phyloP scores from a whole-genome alignment of 1,284 basidiomycete species.

The Boletus sp. region DNA sequence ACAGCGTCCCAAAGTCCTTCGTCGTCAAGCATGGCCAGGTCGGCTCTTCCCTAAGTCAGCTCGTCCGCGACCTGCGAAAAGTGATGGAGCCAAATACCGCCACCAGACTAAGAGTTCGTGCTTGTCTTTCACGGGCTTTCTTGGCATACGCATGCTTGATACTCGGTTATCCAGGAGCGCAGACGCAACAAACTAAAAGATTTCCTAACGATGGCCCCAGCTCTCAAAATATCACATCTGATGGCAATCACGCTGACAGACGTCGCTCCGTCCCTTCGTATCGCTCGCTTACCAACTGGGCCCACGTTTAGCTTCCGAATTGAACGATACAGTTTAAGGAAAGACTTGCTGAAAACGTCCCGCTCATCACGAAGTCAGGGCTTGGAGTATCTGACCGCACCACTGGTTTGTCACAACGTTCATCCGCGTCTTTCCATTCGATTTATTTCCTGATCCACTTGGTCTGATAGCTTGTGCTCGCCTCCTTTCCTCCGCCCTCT shows the following conservation, averaged over 20 bases:
- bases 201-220: conserved; percentile 89
- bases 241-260: conserved; percentile 89
- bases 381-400: conserved; percentile 82
- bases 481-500: conserved; percentile 69
- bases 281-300: conserved; percentile 87
- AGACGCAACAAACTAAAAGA: conserved; percentile 92
- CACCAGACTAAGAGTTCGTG: conserved; percentile 74
- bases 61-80: conserved; percentile 89
- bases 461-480: conserved; percentile 59
- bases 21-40: conserved; percentile 96
- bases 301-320: conserved; percentile 94
- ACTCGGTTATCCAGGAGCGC: conserved; percentile 62
- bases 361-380: conserved; percentile 72
- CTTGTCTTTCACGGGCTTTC: neutral
- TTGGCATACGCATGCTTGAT: neutral
- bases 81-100: conserved; percentile 99
- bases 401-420: conserved; percentile 55
- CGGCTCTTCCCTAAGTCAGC: conserved; percentile 79
- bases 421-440: neutral
- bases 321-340: conserved; percentile 88
- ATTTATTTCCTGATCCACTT: neutral
- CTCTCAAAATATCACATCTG: conserved; percentile 89
- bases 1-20: conserved; percentile 67
- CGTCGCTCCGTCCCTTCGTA: conserved; percentile 80
- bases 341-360: conserved; percentile 72